A percentile compares a stretch with the other conserved stretches of the same genome.
Conservation (phyloP, 1,284 basidiomycete species). For the Ustilago sp. region DNA sequence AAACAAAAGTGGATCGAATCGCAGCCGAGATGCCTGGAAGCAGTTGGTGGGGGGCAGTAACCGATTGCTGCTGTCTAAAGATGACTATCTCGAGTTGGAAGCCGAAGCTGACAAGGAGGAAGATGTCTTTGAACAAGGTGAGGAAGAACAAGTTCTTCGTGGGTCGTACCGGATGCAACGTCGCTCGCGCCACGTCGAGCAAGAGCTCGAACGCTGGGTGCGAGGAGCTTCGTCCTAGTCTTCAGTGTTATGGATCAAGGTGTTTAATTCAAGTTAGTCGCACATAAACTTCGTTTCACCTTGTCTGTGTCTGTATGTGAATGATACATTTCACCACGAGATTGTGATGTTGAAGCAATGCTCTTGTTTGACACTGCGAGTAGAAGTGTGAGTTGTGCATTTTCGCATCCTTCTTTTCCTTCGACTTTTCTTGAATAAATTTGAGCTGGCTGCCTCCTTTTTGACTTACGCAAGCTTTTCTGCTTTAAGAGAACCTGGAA, state of each 20-base stretch:
- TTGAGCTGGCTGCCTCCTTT: too few species aligned
- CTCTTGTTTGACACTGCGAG: too few species aligned
- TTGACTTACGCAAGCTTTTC: too few species aligned
- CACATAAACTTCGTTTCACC: too few species aligned
- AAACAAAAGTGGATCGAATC: background rate
- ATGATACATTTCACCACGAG: too few species aligned
- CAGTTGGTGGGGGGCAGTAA: conserved; percentile 12
- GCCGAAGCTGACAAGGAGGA: conserved; percentile 19
- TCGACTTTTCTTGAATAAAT: too few species aligned
- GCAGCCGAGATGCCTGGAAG: background rate
- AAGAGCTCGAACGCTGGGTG: conserved; percentile 45
- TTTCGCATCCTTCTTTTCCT: background rate
- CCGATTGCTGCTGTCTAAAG: conserved; percentile 26
- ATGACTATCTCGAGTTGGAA: conserved; percentile 36
- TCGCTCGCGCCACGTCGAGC: conserved; percentile 44
- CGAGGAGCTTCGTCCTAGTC: conserved; percentile 26
- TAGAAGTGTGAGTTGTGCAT: background rate
- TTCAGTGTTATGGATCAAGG: background rate
- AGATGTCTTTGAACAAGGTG: conserved; percentile 4
- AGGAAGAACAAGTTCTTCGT: background rate
- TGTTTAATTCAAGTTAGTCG: background rate
- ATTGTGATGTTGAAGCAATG: too few species aligned
- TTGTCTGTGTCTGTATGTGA: too few species aligned
- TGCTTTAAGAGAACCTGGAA: background rate
- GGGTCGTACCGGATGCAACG: conserved; percentile 26